Evolutionary conservation across 1,139 yeast genomes (phyloP).

Genomic region (Zygoascus hellenicus): DNA sequence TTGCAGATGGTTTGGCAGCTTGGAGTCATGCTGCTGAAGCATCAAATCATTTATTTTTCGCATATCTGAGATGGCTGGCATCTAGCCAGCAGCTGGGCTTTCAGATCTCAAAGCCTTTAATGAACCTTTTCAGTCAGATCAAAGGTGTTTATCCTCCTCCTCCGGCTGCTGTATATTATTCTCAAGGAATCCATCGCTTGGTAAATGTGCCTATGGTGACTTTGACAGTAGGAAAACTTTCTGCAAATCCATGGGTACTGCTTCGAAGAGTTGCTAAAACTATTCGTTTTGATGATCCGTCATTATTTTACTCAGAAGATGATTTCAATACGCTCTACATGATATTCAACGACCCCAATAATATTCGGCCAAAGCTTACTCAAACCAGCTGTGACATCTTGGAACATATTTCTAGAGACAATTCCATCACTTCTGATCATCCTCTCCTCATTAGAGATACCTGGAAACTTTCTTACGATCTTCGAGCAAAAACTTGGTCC

Average conservation of each 20-base stretch:
- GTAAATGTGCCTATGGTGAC: constrained; percentile 64
- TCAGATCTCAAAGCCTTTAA: constrained; percentile 20
- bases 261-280: constrained; percentile 59
- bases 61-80: constrained; percentile 70
- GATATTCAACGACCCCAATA: constrained; percentile 58
- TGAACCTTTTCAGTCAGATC: constrained; percentile 55
- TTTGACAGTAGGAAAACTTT: constrained; percentile 55
- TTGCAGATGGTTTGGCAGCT: constrained; percentile 64
- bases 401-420: constrained; percentile 39
- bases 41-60: constrained; percentile 67
- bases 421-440: constrained; percentile 27
- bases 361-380: constrained; percentile 60
- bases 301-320: constrained; percentile 66
- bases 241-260: constrained; percentile 53
- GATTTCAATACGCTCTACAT: constrained; percentile 72
- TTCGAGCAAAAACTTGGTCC: constrained; percentile 39
- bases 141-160: constrained; percentile 34
- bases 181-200: constrained; percentile 28
- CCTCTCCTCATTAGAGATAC: constrained; percentile 26
- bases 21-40: constrained; percentile 79
- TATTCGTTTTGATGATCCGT: constrained; percentile 63
- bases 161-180: constrained; percentile 29
- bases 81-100: constrained; percentile 3
- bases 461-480: constrained; percentile 33
- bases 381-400: constrained; percentile 68